Percentiles rank a stretch among this genome's conserved stretches.
Conservation (phyloP, 2,329 filamentous ascomycete species). For the Paracoccidioides lutzii region DNA sequence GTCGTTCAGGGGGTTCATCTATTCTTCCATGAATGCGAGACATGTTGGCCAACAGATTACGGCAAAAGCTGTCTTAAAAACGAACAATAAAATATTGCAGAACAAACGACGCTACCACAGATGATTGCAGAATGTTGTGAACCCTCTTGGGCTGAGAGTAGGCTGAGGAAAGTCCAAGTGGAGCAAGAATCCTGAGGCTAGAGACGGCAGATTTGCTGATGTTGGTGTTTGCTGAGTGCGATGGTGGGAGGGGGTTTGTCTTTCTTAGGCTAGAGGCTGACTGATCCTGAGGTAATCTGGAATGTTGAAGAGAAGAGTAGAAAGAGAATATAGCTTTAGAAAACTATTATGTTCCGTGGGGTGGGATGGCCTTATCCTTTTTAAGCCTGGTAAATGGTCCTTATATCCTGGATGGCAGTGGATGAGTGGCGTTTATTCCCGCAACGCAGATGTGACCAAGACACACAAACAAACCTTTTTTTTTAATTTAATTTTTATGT, state of each 20-base stretch:
- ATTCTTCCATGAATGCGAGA: conserved; percentile 23
- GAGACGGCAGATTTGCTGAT: neutral
- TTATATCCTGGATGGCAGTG: neutral
- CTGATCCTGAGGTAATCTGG: neutral
- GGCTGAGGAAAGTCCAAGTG: neutral
- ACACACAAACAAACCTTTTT: neutral
- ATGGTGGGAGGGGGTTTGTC: neutral
- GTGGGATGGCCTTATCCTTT: conserved; percentile 12
- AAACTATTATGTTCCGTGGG: conserved; percentile 16
- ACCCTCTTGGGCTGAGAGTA: neutral
- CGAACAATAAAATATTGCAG: conserved; percentile 2
- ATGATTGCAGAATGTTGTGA: neutral
- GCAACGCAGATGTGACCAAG: neutral
- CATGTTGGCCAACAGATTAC: conserved; percentile 24
- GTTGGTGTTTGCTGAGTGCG: neutral
- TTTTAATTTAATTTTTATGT: neutral
- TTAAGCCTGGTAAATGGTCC: neutral
- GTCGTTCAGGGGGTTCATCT: conserved; percentile 25
- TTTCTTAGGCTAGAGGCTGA: too few species aligned
- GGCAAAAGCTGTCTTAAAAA: conserved; percentile 1
- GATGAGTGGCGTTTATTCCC: neutral
- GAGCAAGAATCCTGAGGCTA: neutral
- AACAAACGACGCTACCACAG: conserved; percentile 3
- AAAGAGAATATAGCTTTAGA: conserved; percentile 17
- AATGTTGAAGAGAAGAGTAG: conserved; percentile 6